Base-by-base conservation (phyloP, 2,329 filamentous ascomycete genomes). In the Hypoxylon sp. region DNA sequence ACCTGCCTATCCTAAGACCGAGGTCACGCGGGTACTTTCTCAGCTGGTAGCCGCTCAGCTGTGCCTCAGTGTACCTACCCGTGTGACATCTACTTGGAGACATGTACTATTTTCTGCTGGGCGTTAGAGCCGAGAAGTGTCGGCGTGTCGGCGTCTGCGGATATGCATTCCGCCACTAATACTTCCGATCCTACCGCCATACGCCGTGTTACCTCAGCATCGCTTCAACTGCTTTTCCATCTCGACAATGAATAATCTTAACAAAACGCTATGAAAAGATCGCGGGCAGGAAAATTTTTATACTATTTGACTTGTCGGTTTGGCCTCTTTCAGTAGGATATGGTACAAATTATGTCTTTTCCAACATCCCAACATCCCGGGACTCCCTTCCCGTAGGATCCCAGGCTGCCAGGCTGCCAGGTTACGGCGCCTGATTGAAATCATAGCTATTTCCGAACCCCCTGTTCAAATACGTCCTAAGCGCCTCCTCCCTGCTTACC, bases 391-490 rank as follows among this genome's bases (percentile, higher is more conserved):
- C 22, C 54, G 37, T 42, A 31, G 13, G 30, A 42, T 14, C 25
- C 20, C 20, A 20, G 20, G 20, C 20, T 20, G 20, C 20, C 20
- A 20, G 20, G 20, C 20, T 20, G 20, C 20, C 20, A 27, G 25
- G 25, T 27, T 55, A 77, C 6, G 71, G 62, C 11, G 61, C 76
- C 76, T 90, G 88, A 61, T 85, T 79, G 73, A 90, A 90, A 74
- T 90, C 84, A 78, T 90, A 90, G 20, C 84, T 86, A 74, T 90
- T 90, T 0, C 88, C 88, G 74, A 88, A 90, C 0, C 82, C 85
- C 61, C 87, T 77, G 51, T 88, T 82, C 69, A 90, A 70, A 74
- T 90, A 90, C 0, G 78, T 78, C 44, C 78, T 75, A 60, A 83
- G 61, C 1, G 83, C 81, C 48, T 84, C 78, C 35, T 84, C 77